phyloP scores from a whole-genome alignment of 352 stramenopile genomes.

The Globisporangium spinosum region DNA sequence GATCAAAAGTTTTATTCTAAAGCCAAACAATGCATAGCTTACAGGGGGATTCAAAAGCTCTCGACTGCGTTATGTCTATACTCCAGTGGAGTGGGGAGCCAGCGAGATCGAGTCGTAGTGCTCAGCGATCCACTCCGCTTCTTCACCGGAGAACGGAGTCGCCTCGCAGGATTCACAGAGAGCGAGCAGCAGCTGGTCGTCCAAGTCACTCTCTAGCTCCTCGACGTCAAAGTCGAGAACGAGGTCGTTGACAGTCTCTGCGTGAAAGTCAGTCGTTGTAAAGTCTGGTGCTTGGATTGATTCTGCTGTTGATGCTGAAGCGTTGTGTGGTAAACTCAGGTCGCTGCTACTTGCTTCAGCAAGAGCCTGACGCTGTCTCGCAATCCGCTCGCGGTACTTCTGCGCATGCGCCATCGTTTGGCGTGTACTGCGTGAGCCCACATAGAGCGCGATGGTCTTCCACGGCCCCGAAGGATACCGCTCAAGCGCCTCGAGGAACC shows the following conservation, averaged over 20 bases:
- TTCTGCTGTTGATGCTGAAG: background rate
- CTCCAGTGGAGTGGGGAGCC: background rate
- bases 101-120: background rate
- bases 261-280: background rate
- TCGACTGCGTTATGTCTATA: background rate
- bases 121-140: conserved; percentile 6
- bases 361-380: background rate
- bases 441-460: conserved; percentile 1
- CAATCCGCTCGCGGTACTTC: background rate
- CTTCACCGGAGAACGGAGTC: background rate
- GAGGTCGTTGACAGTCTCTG: background rate
- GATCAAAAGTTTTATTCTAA: too few species aligned
- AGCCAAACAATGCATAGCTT: too few species aligned
- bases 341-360: background rate
- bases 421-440: background rate
- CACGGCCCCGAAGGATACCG: background rate
- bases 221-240: background rate
- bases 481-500: conserved; percentile 4
- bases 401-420: background rate
- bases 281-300: background rate
- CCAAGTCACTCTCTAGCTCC: background rate
- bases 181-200: conserved; percentile 1
- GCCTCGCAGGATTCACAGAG: background rate
- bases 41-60: too few species aligned
- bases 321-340: too few species aligned